phyloP scores from a whole-genome alignment of 2,329 filamentous ascomycete genomes.

The Cladosporium colombiae region DNA sequence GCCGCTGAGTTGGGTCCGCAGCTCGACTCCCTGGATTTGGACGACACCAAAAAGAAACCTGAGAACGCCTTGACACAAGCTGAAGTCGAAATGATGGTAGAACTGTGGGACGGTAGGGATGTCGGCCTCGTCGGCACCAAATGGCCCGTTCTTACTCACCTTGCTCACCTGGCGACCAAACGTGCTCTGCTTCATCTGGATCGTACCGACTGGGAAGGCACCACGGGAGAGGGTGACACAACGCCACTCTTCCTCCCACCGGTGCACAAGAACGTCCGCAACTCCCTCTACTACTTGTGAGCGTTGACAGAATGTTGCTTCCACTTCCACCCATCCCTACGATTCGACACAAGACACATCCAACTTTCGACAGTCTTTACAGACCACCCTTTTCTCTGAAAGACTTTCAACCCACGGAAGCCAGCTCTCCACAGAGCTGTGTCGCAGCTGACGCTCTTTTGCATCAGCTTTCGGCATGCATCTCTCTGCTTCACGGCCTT shows the following conservation, averaged over 20 bases:
- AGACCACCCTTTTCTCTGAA: background rate
- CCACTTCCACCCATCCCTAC: background rate
- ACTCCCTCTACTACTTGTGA: constrained; percentile 15
- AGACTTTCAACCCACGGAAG: background rate
- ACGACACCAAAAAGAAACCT: too few relatives aligned
- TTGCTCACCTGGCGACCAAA: constrained; percentile 20
- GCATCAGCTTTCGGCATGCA: background rate
- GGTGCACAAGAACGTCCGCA: constrained; percentile 9
- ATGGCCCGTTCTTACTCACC: constrained; percentile 22
- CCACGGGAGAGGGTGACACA: background rate
- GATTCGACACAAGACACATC: background rate
- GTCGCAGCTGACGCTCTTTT: background rate
- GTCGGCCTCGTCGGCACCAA: constrained; percentile 22
- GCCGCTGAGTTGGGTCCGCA: too few relatives aligned
- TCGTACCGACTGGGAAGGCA: background rate
- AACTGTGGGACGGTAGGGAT: constrained; percentile 16
- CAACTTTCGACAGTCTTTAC: constrained; percentile 3
- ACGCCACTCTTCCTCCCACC: background rate
- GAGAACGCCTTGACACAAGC: background rate
- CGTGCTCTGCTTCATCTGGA: constrained; percentile 20
- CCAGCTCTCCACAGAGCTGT: background rate
- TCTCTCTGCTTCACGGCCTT: background rate
- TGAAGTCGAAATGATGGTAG: background rate
- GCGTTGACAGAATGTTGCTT: background rate
- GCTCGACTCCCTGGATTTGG: too few relatives aligned